Percentiles rank a stretch among this genome's conserved stretches.
These are phyloP conservation scores for Blastomyces emzantsi DNA, from an alignment of 2,329 filamentous ascomycete genomes.

Conservation along the genomic window DNA sequence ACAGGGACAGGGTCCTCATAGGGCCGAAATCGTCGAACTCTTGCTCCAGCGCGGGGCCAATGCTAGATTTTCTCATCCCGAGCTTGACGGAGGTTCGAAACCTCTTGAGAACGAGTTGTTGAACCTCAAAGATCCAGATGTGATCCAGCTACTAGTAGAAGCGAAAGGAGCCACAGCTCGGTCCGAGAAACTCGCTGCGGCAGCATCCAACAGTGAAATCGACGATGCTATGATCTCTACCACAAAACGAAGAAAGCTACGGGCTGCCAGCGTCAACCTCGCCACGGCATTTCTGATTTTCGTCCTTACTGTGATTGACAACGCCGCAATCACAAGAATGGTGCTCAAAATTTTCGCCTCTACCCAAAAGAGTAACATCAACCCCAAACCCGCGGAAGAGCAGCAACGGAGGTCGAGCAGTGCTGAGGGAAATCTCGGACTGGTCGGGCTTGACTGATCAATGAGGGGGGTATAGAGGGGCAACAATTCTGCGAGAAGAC, in stretches of 20 bases:
- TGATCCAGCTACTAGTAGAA: not conserved
- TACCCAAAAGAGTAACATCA: not conserved
- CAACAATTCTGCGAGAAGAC: not conserved
- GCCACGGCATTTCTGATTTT: not conserved
- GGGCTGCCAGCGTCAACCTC: not conserved
- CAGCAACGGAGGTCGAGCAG: not conserved
- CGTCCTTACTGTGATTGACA: conserved; percentile 3
- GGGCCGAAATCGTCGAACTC: conserved; percentile 1
- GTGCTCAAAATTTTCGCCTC: not conserved
- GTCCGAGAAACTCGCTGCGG: not conserved
- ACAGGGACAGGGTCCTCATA: not conserved
- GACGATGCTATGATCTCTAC: conserved; percentile 1
- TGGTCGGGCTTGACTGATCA: not conserved
- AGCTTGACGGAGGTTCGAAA: not conserved
- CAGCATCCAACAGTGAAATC: not conserved
- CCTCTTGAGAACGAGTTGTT: conserved; percentile 1
- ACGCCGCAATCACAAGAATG: not conserved
- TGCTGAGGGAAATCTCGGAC: not conserved
- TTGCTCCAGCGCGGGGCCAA: not conserved
- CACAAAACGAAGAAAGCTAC: not conserved
- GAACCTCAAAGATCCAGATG: not conserved
- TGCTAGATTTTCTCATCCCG: not conserved
- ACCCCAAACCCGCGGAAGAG: not conserved
- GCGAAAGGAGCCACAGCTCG: not conserved
- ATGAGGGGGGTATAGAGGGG: not conserved